Conservation (phyloP, 306 rosid genomes). For the Quercus mongolica region DNA sequence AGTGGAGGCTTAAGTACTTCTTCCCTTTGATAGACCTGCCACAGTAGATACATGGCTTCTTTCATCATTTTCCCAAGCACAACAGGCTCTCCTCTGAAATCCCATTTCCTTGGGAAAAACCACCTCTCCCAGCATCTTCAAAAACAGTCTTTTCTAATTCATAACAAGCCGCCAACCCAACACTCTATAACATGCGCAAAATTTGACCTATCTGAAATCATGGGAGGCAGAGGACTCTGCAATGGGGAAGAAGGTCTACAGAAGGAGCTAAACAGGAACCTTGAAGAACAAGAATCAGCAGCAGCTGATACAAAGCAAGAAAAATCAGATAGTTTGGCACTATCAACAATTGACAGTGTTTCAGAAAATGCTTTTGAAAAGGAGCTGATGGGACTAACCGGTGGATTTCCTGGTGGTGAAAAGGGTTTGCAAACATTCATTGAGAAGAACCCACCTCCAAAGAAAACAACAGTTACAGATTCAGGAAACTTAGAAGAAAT, state of each 20-base stretch:
- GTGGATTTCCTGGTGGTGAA: slow-evolving; percentile 97
- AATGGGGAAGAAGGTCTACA: slow-evolving; percentile 74
- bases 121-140: slow-evolving; percentile 28
- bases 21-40: slow-evolving; percentile 5
- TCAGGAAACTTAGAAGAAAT: slow-evolving; percentile 12
- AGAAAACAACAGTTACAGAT: slow-evolving; percentile 24
- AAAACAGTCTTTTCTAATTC: slow-evolving; percentile 26
- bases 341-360: slow-evolving; percentile 1
- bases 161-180: slow-evolving; percentile 15
- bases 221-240: slow-evolving; percentile 92
- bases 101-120: slow-evolving; percentile 57
- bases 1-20: background rate
- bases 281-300: slow-evolving; percentile 22
- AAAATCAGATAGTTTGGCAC: background rate
- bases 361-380: slow-evolving; percentile 74
- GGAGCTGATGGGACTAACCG: slow-evolving; percentile 89
- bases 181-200: slow-evolving; percentile 41
- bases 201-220: slow-evolving; percentile 54
- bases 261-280: slow-evolving; percentile 49
- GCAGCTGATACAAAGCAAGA: slow-evolving; percentile 22
- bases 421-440: slow-evolving; percentile 68
- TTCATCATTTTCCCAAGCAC: slow-evolving; percentile 41
- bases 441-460: slow-evolving; percentile 76
- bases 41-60: slow-evolving; percentile 45
- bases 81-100: slow-evolving; percentile 37